Conservation (phyloP, 2,329 filamentous ascomycete genomes). For the Fusarium palustre region DNA sequence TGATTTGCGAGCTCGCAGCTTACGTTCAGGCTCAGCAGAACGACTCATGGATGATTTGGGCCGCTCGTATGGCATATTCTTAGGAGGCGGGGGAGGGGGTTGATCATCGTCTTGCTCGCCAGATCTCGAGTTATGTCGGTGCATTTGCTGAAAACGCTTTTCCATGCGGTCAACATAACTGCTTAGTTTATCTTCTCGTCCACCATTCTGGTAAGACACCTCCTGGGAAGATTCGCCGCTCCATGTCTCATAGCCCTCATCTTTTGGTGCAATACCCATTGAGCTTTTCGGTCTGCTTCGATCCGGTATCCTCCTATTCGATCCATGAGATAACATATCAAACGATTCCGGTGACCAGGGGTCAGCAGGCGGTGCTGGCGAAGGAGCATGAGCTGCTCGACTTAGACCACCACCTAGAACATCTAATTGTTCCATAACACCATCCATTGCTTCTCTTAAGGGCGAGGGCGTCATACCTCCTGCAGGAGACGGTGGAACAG, state of each 20-base stretch:
- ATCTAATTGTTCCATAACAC: slow-evolving; percentile 94
- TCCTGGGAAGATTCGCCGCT: slow-evolving; percentile 66
- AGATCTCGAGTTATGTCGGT: slow-evolving; percentile 66
- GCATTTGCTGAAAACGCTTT: slow-evolving; percentile 78
- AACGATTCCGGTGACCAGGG: slow-evolving; percentile 95
- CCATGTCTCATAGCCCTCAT: slow-evolving; percentile 71
- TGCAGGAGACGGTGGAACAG: slow-evolving; percentile 75
- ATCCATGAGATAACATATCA: slow-evolving; percentile 60
- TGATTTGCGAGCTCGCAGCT: slow-evolving; percentile 75
- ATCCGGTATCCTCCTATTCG: slow-evolving; percentile 46
- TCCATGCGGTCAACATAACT: slow-evolving; percentile 96
- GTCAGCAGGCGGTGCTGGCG: slow-evolving; percentile 69
- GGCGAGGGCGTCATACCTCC: slow-evolving; percentile 86
- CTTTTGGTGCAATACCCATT: slow-evolving; percentile 72
- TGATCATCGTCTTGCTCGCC: slow-evolving; percentile 60
- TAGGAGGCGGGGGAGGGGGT: slow-evolving; percentile 70
- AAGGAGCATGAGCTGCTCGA: slow-evolving; percentile 66
- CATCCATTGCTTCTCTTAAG: slow-evolving; percentile 94
- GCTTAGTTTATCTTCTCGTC: slow-evolving; percentile 72
- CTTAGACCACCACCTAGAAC: slow-evolving; percentile 70
- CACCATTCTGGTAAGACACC: slow-evolving; percentile 56
- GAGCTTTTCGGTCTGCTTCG: slow-evolving; percentile 73
- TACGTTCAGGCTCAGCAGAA: slow-evolving; percentile 55
- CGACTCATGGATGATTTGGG: slow-evolving; percentile 70
- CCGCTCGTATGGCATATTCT: slow-evolving; percentile 62